These are phyloP conservation scores for Ceratobasidium sp. DNA, from an alignment of 1,284 basidiomycete genomes.

Conservation along the genomic window DNA sequence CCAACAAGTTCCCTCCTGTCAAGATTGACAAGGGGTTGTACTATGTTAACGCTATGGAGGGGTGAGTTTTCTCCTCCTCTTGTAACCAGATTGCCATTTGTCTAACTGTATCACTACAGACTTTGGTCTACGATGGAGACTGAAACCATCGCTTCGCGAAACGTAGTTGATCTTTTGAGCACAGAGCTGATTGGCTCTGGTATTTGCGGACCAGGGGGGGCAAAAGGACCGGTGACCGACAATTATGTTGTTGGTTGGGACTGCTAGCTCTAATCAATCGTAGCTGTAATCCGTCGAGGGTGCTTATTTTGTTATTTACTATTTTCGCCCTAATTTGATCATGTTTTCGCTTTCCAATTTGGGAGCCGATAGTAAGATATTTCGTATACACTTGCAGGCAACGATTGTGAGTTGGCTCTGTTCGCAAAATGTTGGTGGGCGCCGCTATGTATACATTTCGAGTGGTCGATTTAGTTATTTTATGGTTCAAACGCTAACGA, in stretches of 20 bases:
- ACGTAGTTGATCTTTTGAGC: conserved; percentile 83
- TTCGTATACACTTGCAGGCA: too few species aligned
- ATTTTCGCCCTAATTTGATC: too few species aligned
- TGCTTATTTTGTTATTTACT: too few species aligned
- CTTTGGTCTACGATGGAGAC: conserved; percentile 94
- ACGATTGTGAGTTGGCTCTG: too few species aligned
- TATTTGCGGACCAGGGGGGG: conserved; percentile 65
- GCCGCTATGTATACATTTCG: too few species aligned
- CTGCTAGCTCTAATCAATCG: conserved; percentile 44
- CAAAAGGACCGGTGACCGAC: conserved; percentile 48
- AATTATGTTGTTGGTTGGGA: conserved; percentile 52
- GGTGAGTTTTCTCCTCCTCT: conserved; percentile 63
- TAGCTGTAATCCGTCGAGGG: too few species aligned
- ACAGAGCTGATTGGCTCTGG: conserved; percentile 74
- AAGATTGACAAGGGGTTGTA: conserved; percentile 83
- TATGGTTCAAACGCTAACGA: too few species aligned
- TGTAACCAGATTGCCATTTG: conserved; percentile 14
- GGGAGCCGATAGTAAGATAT: too few species aligned
- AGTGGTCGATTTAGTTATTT: too few species aligned
- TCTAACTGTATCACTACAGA: conserved; percentile 58
- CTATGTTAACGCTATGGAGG: conserved; percentile 86
- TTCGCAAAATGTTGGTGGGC: too few species aligned
- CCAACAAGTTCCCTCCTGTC: conserved; percentile 77
- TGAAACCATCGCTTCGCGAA: conserved; percentile 85
- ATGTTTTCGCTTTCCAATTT: too few species aligned